Percentiles rank a stretch among this genome's conserved stretches.
Evolutionary conservation across 257 asterid species (phyloP).

Genomic region (Paulownia fortunei): DNA sequence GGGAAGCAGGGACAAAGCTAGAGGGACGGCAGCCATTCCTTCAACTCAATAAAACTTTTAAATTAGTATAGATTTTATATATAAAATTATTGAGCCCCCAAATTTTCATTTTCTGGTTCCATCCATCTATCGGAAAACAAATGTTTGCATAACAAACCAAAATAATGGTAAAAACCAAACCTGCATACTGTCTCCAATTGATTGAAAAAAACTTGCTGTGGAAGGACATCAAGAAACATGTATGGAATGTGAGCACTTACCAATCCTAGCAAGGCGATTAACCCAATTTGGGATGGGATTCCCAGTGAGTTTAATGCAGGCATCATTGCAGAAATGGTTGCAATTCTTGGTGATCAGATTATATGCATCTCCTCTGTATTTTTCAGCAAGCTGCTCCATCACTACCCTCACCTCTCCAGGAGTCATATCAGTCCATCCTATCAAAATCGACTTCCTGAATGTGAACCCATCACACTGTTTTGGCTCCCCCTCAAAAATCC

Average conservation of each 20-base stretch:
- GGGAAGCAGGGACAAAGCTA: no score
- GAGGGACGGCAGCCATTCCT: no score
- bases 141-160: no score
- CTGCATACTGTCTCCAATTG: no score
- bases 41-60: no score
- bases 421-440: constrained; percentile 60
- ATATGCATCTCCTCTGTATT: constrained; percentile 63
- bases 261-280: constrained; percentile 72
- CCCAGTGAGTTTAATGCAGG: constrained; percentile 57
- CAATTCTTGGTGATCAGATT: constrained; percentile 66
- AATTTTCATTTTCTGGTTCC: no score
- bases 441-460: constrained; percentile 58
- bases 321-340: constrained; percentile 78
- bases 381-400: constrained; percentile 55
- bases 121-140: no score
- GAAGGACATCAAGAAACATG: background rate
- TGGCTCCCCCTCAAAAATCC: constrained; percentile 66
- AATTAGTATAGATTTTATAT: no score
- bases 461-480: constrained; percentile 63
- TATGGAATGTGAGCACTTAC: constrained; percentile 27
- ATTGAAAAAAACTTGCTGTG: no score
- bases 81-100: no score
- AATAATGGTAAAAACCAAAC: no score
- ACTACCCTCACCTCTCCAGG: constrained; percentile 40
- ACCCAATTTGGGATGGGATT: constrained; percentile 70